Base-by-base conservation (phyloP, 169 alveolate genomes). In the Cryptosporidium ryanae region DNA sequence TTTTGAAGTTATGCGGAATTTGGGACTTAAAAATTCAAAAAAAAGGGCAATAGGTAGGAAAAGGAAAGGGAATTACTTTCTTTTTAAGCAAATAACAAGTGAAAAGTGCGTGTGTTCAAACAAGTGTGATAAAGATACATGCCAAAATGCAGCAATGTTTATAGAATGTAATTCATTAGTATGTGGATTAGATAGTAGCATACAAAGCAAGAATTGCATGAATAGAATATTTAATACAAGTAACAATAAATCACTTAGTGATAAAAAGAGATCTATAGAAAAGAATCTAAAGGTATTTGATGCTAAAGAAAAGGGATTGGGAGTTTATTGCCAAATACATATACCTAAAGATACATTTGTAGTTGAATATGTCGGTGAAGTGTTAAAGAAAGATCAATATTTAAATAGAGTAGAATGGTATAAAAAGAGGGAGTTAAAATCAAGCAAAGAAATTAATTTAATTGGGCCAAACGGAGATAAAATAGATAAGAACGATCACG, bases 281-380 rank as follows among this genome's bases (percentile, higher is more conserved):
- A 54, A 83, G 23, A 48, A 44, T 57, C 50, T 59, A n/a, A 70
- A 84, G 84, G 71, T 90, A 0, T 65, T 57, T 38, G 64, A 81
- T 66, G 63, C 92, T 15, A 94, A 91, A 27, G 93, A 91, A 15
- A 93, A 91, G 59, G 96, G 95, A 18, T 67, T 90, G 23, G 96
- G 96, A 4, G 95, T 93, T 18, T 90, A 89, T 57, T 90, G 95
- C 29, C 66, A 90, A 12, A 93, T 91, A 81, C 82, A 70, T 54
- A 93, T 94, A 55, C 82, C 84, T 43, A 82, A 89, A 64, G 92
- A 91, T 49, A 95, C 93, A 34, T 83, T 94, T 66, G 93, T 94
- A 31, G 92, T 95, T 43, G 96, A 94, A 65, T 94, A 94, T 63
- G 95, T 93, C 10, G 96, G 96, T 21, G 95, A 93, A 76, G 93